Evolutionary conservation across 805 yeast species (phyloP).

Genomic region (Wickerhamiella azymoides): DNA sequence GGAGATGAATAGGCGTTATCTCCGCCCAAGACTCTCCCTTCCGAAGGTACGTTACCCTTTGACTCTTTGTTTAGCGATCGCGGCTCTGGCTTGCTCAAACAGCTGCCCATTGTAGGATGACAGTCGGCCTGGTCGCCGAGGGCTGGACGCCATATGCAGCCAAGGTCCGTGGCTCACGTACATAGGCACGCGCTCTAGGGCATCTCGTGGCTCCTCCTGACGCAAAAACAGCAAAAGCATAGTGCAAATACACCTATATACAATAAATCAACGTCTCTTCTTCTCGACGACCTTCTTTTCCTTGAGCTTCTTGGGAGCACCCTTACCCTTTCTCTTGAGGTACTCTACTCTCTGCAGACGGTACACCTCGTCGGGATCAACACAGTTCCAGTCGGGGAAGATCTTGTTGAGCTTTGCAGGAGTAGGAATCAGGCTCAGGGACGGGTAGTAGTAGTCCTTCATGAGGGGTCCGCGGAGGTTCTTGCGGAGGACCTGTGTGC

Average conservation of each 20-base stretch:
- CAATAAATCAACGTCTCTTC: slow-evolving; percentile 12
- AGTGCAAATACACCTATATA: not conserved
- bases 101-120: not conserved
- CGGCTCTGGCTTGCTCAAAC: not conserved
- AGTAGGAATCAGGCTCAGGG: slow-evolving; percentile 16
- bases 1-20: slow-evolving; percentile 2
- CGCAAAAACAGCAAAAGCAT: no score
- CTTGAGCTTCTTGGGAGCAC: slow-evolving; percentile 22
- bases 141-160: no score
- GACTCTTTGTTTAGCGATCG: not conserved
- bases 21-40: not conserved
- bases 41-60: not conserved
- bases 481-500: slow-evolving; percentile 24
- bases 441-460: slow-evolving; percentile 24
- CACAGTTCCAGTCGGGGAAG: slow-evolving; percentile 15
- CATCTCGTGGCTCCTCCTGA: no score
- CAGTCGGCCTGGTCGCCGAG: not conserved
- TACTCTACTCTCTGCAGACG: slow-evolving; percentile 18
- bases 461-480: slow-evolving; percentile 23
- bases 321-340: slow-evolving; percentile 21
- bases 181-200: no score
- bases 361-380: slow-evolving; percentile 19
- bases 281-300: slow-evolving; percentile 20
- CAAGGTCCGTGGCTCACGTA: no score
- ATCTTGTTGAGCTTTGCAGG: slow-evolving; percentile 16